A percentile compares a stretch with the other conserved stretches of the same genome.
Conservation (phyloP, 2,329 filamentous ascomycete species). For the Thielaviopsis musarum region DNA sequence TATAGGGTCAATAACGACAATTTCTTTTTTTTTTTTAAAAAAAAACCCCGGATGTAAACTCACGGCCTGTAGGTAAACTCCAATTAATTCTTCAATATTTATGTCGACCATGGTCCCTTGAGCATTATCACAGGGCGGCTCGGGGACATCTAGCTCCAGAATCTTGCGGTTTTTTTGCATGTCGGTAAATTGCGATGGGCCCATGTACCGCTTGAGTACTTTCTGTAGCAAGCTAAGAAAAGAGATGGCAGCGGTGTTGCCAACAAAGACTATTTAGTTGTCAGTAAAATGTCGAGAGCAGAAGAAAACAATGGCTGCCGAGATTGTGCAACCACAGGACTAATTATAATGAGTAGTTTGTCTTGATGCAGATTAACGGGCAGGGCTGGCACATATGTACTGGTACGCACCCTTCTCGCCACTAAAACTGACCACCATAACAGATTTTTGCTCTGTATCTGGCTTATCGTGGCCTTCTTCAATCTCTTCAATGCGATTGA, state of each 20-base stretch:
- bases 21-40: neutral
- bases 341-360: too few species aligned
- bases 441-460: constrained; percentile 1
- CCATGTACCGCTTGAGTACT: constrained; percentile 11
- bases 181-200: constrained; percentile 12
- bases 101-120: constrained; percentile 1
- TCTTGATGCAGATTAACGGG: too few species aligned
- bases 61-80: constrained; percentile 13
- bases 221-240: constrained; percentile 12
- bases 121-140: constrained; percentile 1
- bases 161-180: constrained; percentile 6
- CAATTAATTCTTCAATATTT: constrained; percentile 5
- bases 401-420: constrained; percentile 9
- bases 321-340: too few species aligned
- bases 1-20: neutral
- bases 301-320: neutral
- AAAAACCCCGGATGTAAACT: neutral
- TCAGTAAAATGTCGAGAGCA: neutral
- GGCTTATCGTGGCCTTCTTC: neutral
- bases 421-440: constrained; percentile 9
- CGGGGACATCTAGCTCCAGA: constrained; percentile 10
- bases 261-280: constrained; percentile 6
- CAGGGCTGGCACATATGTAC: neutral
- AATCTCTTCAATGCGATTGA: neutral
- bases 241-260: constrained; percentile 11